Evolutionary conservation across 352 stramenopile species (phyloP).

Genomic region (Halophytophthora polymorphica): DNA sequence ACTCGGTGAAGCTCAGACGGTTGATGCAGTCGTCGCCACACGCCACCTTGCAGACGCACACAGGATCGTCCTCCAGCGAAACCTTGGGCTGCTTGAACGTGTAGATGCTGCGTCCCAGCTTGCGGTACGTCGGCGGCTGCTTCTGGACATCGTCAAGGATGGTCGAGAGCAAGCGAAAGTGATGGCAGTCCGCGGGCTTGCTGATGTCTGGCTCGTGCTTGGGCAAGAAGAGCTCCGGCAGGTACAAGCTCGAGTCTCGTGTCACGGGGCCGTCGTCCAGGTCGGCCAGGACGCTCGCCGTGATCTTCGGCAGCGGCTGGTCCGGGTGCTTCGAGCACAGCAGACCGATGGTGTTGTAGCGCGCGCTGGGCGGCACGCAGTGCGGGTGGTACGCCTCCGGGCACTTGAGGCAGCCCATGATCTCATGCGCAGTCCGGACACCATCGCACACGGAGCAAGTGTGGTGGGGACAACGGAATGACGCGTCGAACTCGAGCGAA

Average conservation of each 20-base stretch:
- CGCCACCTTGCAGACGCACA: slow-evolving; percentile 69
- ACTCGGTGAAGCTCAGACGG: slow-evolving; percentile 90
- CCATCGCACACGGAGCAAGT: slow-evolving; percentile 80
- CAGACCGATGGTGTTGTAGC: slow-evolving; percentile 91
- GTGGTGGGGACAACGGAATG: slow-evolving; percentile 88
- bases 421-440: slow-evolving; percentile 66
- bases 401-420: slow-evolving; percentile 91
- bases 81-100: slow-evolving; percentile 81
- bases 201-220: slow-evolving; percentile 51
- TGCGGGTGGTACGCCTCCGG: slow-evolving; percentile 90
- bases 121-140: slow-evolving; percentile 74
- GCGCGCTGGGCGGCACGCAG: slow-evolving; percentile 88
- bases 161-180: slow-evolving; percentile 71
- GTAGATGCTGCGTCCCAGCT: slow-evolving; percentile 77
- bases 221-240: slow-evolving; percentile 79
- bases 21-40: slow-evolving; percentile 95
- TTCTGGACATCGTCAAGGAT: slow-evolving; percentile 76
- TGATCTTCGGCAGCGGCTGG: slow-evolving; percentile 77
- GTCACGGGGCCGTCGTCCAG: slow-evolving; percentile 62
- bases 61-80: slow-evolving; percentile 70
- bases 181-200: slow-evolving; percentile 55
- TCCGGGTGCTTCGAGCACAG: slow-evolving; percentile 88
- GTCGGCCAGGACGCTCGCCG: slow-evolving; percentile 64
- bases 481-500: slow-evolving; percentile 65
- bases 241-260: slow-evolving; percentile 70